Evolutionary conservation across 2,329 filamentous ascomycete species (phyloP), one percentile per base, ranked within the genome.

Genomic region (Sordariomycetes sp.): DNA sequence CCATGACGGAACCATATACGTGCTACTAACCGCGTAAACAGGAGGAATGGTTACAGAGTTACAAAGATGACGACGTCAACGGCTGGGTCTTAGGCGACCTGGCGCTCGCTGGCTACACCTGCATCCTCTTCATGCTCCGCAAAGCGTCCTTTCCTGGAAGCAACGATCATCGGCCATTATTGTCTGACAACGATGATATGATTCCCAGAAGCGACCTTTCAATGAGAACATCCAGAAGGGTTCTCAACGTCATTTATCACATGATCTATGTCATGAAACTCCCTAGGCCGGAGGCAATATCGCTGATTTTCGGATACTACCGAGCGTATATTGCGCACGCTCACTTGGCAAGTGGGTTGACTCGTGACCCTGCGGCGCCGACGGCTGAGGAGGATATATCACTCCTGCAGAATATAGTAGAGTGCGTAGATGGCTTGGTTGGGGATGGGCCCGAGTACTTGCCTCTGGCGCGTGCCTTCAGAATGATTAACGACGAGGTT

Each of bases 61-160:
- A 42, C 36, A 42, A 56, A 48, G 34, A 48, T 15, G 54, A 48
- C 24, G 39, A 32, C 25, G 28, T 48, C 36, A 24, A 56, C 22
- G 39, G 17, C 39, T 56, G 54, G 54, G 34, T 45, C 22, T 17
- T 56, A 24, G 17, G 34, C n/a, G 54, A 56, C 17, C 54, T 56
- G 17, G 54, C 54, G 32, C 54, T 56, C 24, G 10, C 34, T 3
- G 34, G 54, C 35, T 56, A 48, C 54, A 42, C 54, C 10, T 56
- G n/a, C 39, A 56, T 56, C 10, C 54, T 56, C 54, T 56, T 48
- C 54, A 56, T 56, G 54, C 39, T 56, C 13, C 54, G 54, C n/a
- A 56, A 32, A 48, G 24, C 39, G 8, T 42, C 54, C 10, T 28
- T 32, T 17, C 36, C 34, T 6, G 39, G 34, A 13, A 22, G 22